Base-by-base conservation (phyloP, 106 monocot genomes). In the Phalaenopsis equestris region DNA sequence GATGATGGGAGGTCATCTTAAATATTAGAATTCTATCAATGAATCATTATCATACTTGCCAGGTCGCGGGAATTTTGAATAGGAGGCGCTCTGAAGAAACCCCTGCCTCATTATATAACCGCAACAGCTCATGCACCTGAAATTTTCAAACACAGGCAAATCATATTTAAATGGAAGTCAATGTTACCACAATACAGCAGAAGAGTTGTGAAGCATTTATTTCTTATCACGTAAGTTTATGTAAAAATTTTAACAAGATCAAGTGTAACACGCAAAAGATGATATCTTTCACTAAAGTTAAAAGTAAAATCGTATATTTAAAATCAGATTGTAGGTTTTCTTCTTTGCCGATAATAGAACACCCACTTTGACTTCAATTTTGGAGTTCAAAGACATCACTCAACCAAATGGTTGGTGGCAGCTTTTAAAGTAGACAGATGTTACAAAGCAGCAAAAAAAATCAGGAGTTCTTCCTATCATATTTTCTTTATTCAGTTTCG, bases 21-120 rank as follows among this genome's bases (percentile, higher is more conserved):
- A 70, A 65, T 6, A 65, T 38, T 70, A 70, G 12, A 70, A 70
- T 70, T 15, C 4, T 30, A 15, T 37, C 5, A 74, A 42, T 39
- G 19, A 42, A 52, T 47, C 15, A 9, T 14, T 18, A 58, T 55
- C 88, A 83, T 90, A 88, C 93, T 85, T 90, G 81, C 84, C 98
- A 98, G 70, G 98, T 98, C 72, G 98, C 85, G 55, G 98, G 98
- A 83, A 98, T 98, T 91, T 98, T 98, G 80, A 98, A 98, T 19
- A 98, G 86, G 11, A 98, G 81, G 55, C 92, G 89, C 42, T 98
- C 92, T 43, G 92, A 81, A 58, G 92, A 80, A 55, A 98, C 89
- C 56, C 90, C 92, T 56, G 89, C 37, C 64, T 91, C 82, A 80
- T 87, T 90, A 78, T 94, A 98, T 57, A 94, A 42, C 45, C 88